These are phyloP conservation scores for Alnus rubra DNA, from an alignment of 306 rosid species.

Conservation along the genomic window DNA sequence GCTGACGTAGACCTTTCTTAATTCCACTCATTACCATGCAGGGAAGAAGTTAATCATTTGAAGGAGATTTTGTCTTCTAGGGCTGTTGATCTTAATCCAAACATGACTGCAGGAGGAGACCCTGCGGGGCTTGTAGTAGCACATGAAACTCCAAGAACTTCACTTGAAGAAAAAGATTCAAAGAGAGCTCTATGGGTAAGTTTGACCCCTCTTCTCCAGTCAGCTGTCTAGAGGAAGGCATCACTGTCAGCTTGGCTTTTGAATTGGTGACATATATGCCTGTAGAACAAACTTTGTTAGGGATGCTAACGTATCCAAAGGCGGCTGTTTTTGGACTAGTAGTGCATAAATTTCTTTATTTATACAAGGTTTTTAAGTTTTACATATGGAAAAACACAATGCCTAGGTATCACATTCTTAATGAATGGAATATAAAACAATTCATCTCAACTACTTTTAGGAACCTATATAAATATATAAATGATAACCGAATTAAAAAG, in stretches of 20 bases:
- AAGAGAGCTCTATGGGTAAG: conserved; percentile 43
- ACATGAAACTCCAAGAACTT: conserved; percentile 30
- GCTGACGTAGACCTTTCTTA: conserved; percentile 3
- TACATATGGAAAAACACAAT: background rate
- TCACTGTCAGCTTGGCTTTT: conserved; percentile 23
- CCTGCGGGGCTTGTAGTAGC: conserved; percentile 32
- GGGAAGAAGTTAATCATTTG: conserved; percentile 68
- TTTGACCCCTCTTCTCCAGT: conserved; percentile 51
- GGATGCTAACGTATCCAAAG: background rate
- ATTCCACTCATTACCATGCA: conserved; percentile 29
- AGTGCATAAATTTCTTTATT: background rate
- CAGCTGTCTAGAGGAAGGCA: conserved; percentile 42
- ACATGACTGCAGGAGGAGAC: conserved; percentile 34
- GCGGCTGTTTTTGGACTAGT: background rate
- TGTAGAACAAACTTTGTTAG: conserved; percentile 16
- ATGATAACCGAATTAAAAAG: background rate
- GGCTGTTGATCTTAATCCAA: conserved; percentile 44
- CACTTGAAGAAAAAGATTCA: conserved; percentile 44
- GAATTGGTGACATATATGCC: conserved; percentile 5
- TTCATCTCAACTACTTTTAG: background rate
- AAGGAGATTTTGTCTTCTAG: conserved; percentile 69
- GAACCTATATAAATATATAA: background rate
- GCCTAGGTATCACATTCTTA: background rate
- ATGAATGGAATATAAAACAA: background rate
- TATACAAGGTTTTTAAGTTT: background rate